Conservation (phyloP, 305 asterid species). For the Solanum hybrid region DNA sequence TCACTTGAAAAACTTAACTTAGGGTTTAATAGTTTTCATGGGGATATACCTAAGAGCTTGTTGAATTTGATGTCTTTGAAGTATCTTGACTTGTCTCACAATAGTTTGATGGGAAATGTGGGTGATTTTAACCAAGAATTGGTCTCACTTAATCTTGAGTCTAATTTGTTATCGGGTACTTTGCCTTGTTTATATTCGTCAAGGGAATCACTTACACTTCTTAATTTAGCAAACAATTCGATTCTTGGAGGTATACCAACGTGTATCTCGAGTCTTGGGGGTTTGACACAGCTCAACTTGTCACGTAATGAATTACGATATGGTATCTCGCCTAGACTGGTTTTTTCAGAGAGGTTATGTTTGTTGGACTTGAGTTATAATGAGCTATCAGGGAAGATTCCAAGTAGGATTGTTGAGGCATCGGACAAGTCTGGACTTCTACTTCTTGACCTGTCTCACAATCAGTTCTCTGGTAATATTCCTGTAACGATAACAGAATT, state of each 20-base stretch:
- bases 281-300: conserved; percentile 57
- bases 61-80: conserved; percentile 28
- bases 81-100: conserved; percentile 64
- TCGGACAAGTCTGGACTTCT: conserved; percentile 61
- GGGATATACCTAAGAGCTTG: conserved; percentile 55
- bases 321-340: conserved; percentile 74
- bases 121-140: conserved; percentile 48
- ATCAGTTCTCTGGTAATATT: conserved; percentile 59
- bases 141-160: conserved; percentile 45
- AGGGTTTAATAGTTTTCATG: conserved; percentile 48
- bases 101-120: conserved; percentile 44
- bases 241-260: conserved; percentile 75
- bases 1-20: conserved; percentile 41
- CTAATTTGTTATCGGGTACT: conserved; percentile 55
- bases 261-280: conserved; percentile 51
- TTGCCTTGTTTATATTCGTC: conserved; percentile 68
- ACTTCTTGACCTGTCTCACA: conserved; percentile 66
- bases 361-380: conserved; percentile 81
- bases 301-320: conserved; percentile 57
- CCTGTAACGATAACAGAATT: conserved; percentile 57
- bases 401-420: conserved; percentile 32
- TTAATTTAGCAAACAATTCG: conserved; percentile 65
- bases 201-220: conserved; percentile 39
- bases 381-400: conserved; percentile 54
- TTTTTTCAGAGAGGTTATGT: conserved; percentile 50